Evolutionary conservation across 805 yeast species (phyloP).

Genomic region (Peterozyma xylosa): DNA sequence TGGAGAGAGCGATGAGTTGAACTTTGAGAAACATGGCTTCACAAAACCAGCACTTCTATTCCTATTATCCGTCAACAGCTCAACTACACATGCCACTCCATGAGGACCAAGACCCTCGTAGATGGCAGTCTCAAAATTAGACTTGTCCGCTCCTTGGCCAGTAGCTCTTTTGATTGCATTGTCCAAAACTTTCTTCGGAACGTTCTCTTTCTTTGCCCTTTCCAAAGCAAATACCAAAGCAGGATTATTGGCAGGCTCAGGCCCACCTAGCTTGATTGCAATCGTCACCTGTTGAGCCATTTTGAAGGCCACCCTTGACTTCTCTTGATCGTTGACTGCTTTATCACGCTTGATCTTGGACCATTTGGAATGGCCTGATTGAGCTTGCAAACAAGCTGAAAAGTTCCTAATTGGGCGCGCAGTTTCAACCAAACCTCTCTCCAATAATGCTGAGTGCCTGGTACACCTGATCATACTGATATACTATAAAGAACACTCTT

Average conservation of each 20-base stretch:
- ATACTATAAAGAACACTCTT: no score
- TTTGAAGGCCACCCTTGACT: constrained; percentile 60
- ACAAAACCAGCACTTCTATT: constrained; percentile 72
- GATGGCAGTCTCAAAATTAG: constrained; percentile 43
- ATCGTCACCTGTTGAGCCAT: constrained; percentile 68
- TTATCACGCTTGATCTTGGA: constrained; percentile 90
- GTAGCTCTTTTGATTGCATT: constrained; percentile 81
- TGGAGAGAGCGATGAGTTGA: constrained; percentile 67
- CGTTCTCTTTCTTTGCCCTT: constrained; percentile 65
- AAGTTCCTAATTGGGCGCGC: not conserved
- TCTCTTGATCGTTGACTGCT: constrained; percentile 83
- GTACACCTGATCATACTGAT: no score
- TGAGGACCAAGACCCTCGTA: constrained; percentile 94
- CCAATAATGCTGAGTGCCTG: no score
- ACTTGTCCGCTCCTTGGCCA: constrained; percentile 47
- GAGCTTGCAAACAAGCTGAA: not conserved
- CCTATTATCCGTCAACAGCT: constrained; percentile 84
- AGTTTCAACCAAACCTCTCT: no score
- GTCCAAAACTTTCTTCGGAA: constrained; percentile 80
- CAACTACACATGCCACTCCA: constrained; percentile 80
- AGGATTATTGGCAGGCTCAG: constrained; percentile 53
- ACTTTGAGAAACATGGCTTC: constrained; percentile 66
- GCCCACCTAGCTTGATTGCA: constrained; percentile 69
- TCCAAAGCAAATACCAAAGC: constrained; percentile 68
- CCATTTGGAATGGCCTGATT: constrained; percentile 92